Conservation (phyloP, 2,329 filamentous ascomycete species). For the Pseudogymnoascus sp. region DNA sequence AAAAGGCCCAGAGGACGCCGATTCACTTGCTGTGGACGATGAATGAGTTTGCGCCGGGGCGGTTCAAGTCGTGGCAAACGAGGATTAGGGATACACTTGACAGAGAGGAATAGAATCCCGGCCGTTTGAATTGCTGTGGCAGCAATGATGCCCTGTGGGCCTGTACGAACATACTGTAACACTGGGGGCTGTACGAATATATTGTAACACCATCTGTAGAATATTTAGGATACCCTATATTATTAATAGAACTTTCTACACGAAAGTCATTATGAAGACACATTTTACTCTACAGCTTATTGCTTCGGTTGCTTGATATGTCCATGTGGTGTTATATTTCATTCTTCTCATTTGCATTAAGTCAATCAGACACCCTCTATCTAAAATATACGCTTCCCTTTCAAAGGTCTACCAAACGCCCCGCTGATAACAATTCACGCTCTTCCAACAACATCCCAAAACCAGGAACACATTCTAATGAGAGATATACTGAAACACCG, state of each 20-base stretch:
- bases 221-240: neutral
- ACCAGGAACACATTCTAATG: conserved; percentile 44
- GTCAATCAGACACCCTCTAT: neutral
- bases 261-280: neutral
- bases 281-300: neutral
- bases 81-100: conserved; percentile 17
- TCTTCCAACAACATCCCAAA: neutral
- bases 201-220: conserved; percentile 3
- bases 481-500: conserved; percentile 98
- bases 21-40: conserved; percentile 23
- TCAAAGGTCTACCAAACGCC: neutral
- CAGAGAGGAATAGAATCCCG: neutral
- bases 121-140: neutral
- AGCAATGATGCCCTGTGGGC: neutral
- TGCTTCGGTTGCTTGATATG: neutral
- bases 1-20: conserved; percentile 14
- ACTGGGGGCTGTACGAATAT: neutral
- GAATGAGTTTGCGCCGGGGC: conserved; percentile 22
- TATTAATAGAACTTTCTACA: neutral
- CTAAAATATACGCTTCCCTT: neutral
- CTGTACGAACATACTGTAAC: neutral
- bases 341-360: neutral
- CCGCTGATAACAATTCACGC: neutral
- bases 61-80: conserved; percentile 20
- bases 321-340: neutral